Evolutionary conservation across 139 green algal genomes (phyloP).

Genomic region (Eudorina sp.): DNA sequence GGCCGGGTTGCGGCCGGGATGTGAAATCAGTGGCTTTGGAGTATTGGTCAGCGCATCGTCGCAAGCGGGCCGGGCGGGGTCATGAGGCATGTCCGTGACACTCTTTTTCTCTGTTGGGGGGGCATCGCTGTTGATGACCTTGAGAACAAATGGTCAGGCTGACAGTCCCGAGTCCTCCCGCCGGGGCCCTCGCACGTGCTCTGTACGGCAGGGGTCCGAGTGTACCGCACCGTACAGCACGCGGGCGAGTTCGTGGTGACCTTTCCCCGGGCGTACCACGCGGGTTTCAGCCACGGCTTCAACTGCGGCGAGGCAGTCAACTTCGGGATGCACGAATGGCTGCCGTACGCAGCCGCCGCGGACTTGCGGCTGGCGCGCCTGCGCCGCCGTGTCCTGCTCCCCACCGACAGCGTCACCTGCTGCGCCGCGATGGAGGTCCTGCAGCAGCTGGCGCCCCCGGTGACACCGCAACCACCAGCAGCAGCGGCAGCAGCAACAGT

Average conservation of each 20-base stretch:
- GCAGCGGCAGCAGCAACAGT: not conserved
- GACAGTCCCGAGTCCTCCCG: too few relatives aligned
- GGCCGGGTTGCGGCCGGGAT: too few relatives aligned
- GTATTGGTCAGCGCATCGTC: too few relatives aligned
- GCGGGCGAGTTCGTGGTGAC: slow-evolving; percentile 91
- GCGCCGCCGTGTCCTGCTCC: slow-evolving; percentile 53
- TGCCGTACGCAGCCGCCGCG: slow-evolving; percentile 53
- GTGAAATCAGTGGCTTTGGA: too few relatives aligned
- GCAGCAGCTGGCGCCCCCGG: not conserved
- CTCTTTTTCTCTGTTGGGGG: too few relatives aligned
- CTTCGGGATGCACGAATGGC: slow-evolving; percentile 87
- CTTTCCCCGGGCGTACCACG: slow-evolving; percentile 90
- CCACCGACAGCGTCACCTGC: slow-evolving; percentile 56
- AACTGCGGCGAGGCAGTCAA: slow-evolving; percentile 94
- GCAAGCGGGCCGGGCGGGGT: too few relatives aligned
- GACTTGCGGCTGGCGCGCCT: slow-evolving; percentile 54
- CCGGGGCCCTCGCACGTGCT: too few relatives aligned
- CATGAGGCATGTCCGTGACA: too few relatives aligned
- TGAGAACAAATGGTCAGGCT: too few relatives aligned
- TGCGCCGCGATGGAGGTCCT: not conserved
- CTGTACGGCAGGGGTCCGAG: slow-evolving; percentile 83
- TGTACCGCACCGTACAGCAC: slow-evolving; percentile 73
- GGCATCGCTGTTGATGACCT: too few relatives aligned
- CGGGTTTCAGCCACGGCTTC: slow-evolving; percentile 87
- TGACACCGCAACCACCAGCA: not conserved